A percentile compares a stretch with the other conserved stretches of the same genome.
Conservation (phyloP, 495 filamentous ascomycete genomes). For the Hyaloscypha finlandica region DNA sequence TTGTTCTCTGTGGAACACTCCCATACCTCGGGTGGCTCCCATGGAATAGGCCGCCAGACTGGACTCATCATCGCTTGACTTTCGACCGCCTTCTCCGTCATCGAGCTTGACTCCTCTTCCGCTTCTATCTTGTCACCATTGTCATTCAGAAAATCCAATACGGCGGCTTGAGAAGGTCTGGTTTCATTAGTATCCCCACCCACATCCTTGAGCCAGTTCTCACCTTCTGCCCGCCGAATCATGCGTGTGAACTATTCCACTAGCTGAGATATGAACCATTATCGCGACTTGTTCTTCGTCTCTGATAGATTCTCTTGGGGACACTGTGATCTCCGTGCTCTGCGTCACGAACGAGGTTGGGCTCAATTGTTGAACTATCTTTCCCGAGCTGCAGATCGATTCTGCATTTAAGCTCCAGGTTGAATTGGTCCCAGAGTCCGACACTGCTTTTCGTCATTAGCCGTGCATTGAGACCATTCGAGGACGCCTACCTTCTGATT, state of each 20-base stretch:
- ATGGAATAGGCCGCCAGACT: conserved; percentile 24
- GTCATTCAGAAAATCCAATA: conserved; percentile 4
- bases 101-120: conserved; percentile 24
- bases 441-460: conserved; percentile 9
- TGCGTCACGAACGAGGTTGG: conserved; percentile 42
- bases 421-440: conserved; percentile 44
- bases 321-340: conserved; percentile 38
- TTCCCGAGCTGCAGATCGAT: conserved; percentile 30
- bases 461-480: background rate
- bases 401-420: conserved; percentile 36
- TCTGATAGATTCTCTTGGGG: conserved; percentile 33
- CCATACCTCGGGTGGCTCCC: conserved; percentile 45
- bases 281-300: conserved; percentile 34
- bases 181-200: conserved; percentile 8
- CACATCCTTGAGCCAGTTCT: background rate
- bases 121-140: background rate
- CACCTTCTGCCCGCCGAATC: conserved; percentile 11
- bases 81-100: conserved; percentile 7
- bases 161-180: conserved; percentile 1
- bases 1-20: conserved; percentile 18
- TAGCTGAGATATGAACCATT: conserved; percentile 41
- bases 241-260: conserved; percentile 16
- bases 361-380: conserved; percentile 36
- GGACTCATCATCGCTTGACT: background rate
- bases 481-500: conserved; percentile 23